phyloP scores from a whole-genome alignment of 768 basidiomycete species.

The Leccinum imitatum region DNA sequence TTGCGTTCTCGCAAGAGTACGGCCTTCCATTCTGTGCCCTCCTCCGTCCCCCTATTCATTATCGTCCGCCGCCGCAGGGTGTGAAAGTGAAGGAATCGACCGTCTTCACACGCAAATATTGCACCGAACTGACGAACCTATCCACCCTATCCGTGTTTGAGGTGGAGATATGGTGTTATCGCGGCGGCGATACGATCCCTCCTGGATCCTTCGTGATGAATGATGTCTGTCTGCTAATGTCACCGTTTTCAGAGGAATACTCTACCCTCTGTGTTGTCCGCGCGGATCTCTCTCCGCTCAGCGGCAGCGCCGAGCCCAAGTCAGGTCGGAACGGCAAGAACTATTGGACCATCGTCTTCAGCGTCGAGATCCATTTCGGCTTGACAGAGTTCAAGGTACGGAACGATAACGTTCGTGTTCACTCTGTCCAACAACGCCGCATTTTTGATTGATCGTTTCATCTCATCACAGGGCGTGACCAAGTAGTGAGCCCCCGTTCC shows the following conservation, averaged over 20 bases:
- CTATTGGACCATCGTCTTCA: conserved; percentile 85
- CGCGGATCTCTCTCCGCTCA: conserved; percentile 72
- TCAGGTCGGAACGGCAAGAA: conserved; percentile 61
- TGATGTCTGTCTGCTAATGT: conserved; percentile 3
- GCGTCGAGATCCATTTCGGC: conserved; percentile 82
- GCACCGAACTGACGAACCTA: conserved; percentile 75
- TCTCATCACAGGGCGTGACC: conserved; percentile 54
- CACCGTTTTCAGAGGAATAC: conserved; percentile 53
- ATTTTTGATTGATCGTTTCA: neutral
- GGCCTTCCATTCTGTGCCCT: conserved; percentile 24
- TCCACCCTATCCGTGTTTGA: conserved; percentile 78
- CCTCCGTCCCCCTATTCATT: conserved; percentile 10
- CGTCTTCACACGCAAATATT: conserved; percentile 80
- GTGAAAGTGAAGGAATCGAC: conserved; percentile 80
- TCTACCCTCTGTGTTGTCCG: conserved; percentile 79
- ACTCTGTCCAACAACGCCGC: neutral
- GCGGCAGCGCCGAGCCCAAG: conserved; percentile 69
- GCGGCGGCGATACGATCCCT: conserved; percentile 69
- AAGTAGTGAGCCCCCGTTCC: conserved; percentile 58
- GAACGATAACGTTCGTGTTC: conserved; percentile 50
- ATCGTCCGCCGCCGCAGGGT: conserved; percentile 38
- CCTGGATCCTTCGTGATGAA: conserved; percentile 65
- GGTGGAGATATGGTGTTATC: conserved; percentile 82
- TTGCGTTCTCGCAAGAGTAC: conserved; percentile 69
- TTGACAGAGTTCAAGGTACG: conserved; percentile 80